Base-by-base conservation (phyloP, 306 rosid genomes). In the Vachellia collinsii region DNA sequence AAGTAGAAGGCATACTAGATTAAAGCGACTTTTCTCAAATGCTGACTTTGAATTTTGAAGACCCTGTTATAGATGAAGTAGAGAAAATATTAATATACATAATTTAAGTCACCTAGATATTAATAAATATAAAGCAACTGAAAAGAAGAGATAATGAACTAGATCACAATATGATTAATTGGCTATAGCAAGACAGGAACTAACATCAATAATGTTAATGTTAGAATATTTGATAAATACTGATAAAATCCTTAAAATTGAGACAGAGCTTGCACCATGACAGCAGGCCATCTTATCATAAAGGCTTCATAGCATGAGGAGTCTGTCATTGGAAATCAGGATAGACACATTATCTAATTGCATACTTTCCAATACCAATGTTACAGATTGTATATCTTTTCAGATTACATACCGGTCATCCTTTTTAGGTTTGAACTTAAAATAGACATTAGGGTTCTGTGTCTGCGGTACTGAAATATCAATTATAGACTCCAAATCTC, bases 21-120 rank as follows among this genome's bases (percentile, higher is more conserved):
- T 93, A 91, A 95, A 93, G 89, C 99, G 99, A 85, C 94, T 93
- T 80, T 88, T 95, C 91, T 95, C 99, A 65, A 95, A 95, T 78
- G 88, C 83, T 74, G 99, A 95, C 87, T 95, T 95, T 7, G 99
- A 95, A 81, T 95, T 95, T 85, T 90, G 94, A 72, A 95, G 92
- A 86, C 85, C 98, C 99, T 95, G 93, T 65, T 75, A 88, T 29
- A 72, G 77, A 79, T 72, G 59, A 73, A 82, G 64, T 4, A 73
- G 73, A 34, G 68, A 59, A 77, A 70, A 56, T 46, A 74, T 22
- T 70, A 39, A 78, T 50, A 36, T 75, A 68, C 44, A 62, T 73
- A 73, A 80, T 53, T 46, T 34, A 56, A 75, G 65, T 53, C 22
- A 25, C 66, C 75, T 48, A n/a, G 37, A 47, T 8, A 44, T 47